A percentile compares a stretch with the other conserved stretches of the same genome.
Conservation (phyloP, 768 basidiomycete species). For the Hortiboletus flavorubellus region DNA sequence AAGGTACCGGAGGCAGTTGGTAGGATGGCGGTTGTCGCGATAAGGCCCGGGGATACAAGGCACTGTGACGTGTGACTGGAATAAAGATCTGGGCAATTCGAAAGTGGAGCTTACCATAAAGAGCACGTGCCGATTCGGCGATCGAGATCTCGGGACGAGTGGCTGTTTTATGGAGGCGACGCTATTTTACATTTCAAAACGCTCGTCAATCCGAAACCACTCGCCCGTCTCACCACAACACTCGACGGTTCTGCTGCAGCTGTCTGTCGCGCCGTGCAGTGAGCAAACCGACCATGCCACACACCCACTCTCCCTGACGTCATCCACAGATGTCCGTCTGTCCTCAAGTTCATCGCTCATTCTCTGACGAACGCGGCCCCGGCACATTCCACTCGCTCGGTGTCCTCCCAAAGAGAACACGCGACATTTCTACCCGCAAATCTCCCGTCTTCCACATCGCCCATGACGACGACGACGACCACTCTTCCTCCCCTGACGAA, state of each 20-base stretch:
- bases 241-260: background rate
- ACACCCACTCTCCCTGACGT: slow-evolving; percentile 4
- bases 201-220: background rate
- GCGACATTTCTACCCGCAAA: slow-evolving; percentile 10
- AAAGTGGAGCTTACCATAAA: slow-evolving; percentile 20
- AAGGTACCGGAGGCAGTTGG: background rate
- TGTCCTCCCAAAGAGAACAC: slow-evolving; percentile 41
- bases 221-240: background rate
- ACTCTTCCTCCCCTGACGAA: slow-evolving; percentile 16
- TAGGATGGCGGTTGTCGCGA: background rate
- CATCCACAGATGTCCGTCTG: slow-evolving; percentile 16
- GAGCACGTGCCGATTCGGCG: slow-evolving; percentile 14
- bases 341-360: slow-evolving; percentile 19
- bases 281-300: background rate
- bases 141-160: slow-evolving; percentile 20
- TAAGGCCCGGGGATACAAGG: slow-evolving; percentile 12
- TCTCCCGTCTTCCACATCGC: slow-evolving; percentile 18
- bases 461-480: slow-evolving; percentile 26
- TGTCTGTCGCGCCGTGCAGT: background rate
- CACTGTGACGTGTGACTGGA: slow-evolving; percentile 19
- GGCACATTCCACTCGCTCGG: slow-evolving; percentile 51
- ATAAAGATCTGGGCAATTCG: slow-evolving; percentile 16
- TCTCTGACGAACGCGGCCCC: slow-evolving; percentile 39
- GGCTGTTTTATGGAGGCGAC: slow-evolving; percentile 1
- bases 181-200: slow-evolving; percentile 12